Evolutionary conservation across 371 early-diverging fungal species (phyloP), one percentile per base, ranked within the genome.

Genomic region (Lichtheimia hyalospora): DNA sequence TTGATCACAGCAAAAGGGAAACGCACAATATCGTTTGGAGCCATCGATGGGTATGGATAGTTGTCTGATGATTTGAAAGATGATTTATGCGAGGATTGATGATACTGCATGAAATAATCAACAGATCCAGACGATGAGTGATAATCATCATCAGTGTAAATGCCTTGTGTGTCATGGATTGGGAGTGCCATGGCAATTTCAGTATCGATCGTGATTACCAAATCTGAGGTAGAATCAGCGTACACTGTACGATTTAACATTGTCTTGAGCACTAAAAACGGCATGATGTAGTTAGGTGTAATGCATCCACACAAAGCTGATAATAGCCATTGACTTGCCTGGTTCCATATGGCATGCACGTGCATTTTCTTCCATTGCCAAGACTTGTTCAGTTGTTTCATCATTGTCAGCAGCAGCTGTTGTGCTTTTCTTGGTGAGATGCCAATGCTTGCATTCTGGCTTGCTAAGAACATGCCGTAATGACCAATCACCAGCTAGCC

Each of bases 1-100:
- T 57, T 57, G 16, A 57, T 40, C 12, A 57, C 58, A 20, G 50
- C 58, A 49, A 44, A 57, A n/a, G 58, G 58, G 15, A 57, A 57
- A 16, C 58, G 58, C 1, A 57, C 58, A 15, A 57, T 57, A 15
- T 49, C 50, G 34, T 49, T 40, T 20, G 58, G 24, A 24, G 48
- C 15, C 23, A 49, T n/a, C 5, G 48, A 49, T 15, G 58, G 21
- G 24, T 57, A 57, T 34, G 58, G 58, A 34, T 49, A 57, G 3
- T 44, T 15, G 23, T 57, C 49, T 21, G 18, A 27, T 18, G 28
- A 15, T 3, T 16, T 49, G 58, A 41, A 25, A 34, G 18, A 8
- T 25, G 58, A 16, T 13, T 46, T 57, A 13, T 21, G 49, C 14
- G 40, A 42, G 0, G 44, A 21, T 16, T 21, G 42, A 15, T 43